Conservation (phyloP, 1,284 basidiomycete species). For the Cutaneotrichosporon dermatis region DNA sequence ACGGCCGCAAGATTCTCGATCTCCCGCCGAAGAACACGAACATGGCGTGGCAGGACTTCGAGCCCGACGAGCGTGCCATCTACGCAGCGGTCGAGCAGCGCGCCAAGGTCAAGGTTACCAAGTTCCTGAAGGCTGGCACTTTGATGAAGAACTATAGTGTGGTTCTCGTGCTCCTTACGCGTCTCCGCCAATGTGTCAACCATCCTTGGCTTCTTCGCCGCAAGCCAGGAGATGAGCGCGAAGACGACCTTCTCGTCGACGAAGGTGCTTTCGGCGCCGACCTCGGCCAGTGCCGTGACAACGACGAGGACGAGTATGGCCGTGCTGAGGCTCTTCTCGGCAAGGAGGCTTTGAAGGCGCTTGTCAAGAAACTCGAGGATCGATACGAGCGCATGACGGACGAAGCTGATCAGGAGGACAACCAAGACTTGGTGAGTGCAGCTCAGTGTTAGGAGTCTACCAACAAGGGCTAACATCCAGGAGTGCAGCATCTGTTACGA, state of each 20-base stretch:
- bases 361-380: slow-evolving; percentile 30
- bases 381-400: slow-evolving; percentile 20
- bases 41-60: slow-evolving; percentile 37
- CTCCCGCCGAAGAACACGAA: slow-evolving; percentile 39
- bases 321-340: slow-evolving; percentile 28
- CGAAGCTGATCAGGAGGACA: slow-evolving; percentile 8
- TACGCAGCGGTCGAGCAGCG: slow-evolving; percentile 43
- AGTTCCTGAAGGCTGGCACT: slow-evolving; percentile 42
- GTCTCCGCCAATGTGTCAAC: slow-evolving; percentile 36
- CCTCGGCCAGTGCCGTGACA: slow-evolving; percentile 14
- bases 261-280: slow-evolving; percentile 32
- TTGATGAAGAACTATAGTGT: slow-evolving; percentile 45
- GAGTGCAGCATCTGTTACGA: slow-evolving; percentile 44
- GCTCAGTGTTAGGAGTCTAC: too few relatives aligned
- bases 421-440: slow-evolving; percentile 13
- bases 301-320: slow-evolving; percentile 29
- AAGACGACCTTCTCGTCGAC: slow-evolving; percentile 33
- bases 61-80: slow-evolving; percentile 43
- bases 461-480: not conserved
- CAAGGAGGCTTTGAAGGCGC: slow-evolving; percentile 24
- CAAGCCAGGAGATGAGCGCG: slow-evolving; percentile 24
- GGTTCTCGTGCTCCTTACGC: slow-evolving; percentile 41
- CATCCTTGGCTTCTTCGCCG: slow-evolving; percentile 43
- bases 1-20: slow-evolving; percentile 40
- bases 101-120: slow-evolving; percentile 43